phyloP scores from a whole-genome alignment of 805 yeast species.

The Cyberlindnera maritima region DNA sequence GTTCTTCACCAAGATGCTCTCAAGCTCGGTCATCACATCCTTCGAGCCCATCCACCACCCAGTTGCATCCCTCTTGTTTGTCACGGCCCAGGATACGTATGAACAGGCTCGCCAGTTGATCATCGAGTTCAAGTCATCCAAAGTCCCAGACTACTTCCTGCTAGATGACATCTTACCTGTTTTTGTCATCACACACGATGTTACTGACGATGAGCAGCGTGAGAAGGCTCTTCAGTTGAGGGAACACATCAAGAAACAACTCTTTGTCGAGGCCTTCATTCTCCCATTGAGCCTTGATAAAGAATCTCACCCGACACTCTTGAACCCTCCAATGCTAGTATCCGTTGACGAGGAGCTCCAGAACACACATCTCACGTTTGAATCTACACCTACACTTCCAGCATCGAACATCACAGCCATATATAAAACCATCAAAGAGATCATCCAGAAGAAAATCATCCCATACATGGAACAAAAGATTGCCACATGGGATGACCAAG shows the following conservation, averaged over 20 bases:
- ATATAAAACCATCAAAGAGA: slow-evolving; percentile 24
- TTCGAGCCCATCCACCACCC: slow-evolving; percentile 91
- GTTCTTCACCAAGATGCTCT: slow-evolving; percentile 54
- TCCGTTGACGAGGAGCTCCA: slow-evolving; percentile 48
- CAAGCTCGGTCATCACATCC: slow-evolving; percentile 61
- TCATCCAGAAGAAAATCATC: slow-evolving; percentile 41
- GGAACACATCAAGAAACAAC: slow-evolving; percentile 34
- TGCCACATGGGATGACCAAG: slow-evolving; percentile 81
- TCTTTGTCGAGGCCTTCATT: slow-evolving; percentile 33
- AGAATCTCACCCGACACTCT: slow-evolving; percentile 11
- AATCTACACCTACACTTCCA: slow-evolving; percentile 16
- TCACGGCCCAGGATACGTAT: slow-evolving; percentile 52
- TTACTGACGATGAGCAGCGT: slow-evolving; percentile 41
- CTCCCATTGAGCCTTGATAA: slow-evolving; percentile 15
- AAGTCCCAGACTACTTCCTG: slow-evolving; percentile 63
- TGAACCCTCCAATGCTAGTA: slow-evolving; percentile 33
- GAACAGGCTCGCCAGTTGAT: slow-evolving; percentile 58
- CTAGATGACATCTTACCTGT: slow-evolving; percentile 57
- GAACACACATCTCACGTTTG: slow-evolving; percentile 16
- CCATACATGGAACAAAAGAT: slow-evolving; percentile 87
- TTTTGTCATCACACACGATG: slow-evolving; percentile 50
- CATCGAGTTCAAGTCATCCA: slow-evolving; percentile 45
- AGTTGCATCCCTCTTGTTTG: slow-evolving; percentile 65
- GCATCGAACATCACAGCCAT: slow-evolving; percentile 13
- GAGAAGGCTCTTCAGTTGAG: slow-evolving; percentile 38